Evolutionary conservation across 768 basidiomycete species (phyloP).

Genomic region (Auricularia sp.): DNA sequence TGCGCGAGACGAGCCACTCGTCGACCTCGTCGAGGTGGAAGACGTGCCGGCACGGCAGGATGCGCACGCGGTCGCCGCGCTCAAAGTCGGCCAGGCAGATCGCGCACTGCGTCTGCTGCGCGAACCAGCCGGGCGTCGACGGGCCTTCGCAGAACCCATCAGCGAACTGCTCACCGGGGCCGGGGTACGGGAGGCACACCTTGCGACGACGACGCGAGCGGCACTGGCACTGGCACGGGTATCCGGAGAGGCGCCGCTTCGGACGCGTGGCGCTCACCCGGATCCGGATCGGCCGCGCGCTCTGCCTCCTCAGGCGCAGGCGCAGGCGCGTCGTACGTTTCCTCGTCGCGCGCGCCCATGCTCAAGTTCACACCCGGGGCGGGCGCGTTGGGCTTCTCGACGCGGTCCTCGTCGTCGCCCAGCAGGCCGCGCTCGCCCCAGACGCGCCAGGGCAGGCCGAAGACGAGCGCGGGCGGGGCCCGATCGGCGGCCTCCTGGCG

Average conservation of each 20-base stretch:
- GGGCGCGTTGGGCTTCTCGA: conserved; percentile 60
- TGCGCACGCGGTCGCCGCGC: conserved; percentile 81
- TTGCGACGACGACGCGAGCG: too few relatives aligned
- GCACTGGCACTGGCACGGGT: too few relatives aligned
- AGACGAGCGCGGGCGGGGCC: conserved; percentile 73
- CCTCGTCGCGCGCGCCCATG: neutral
- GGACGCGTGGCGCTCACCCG: too few relatives aligned
- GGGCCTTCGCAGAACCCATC: neutral
- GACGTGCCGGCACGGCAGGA: conserved; percentile 88
- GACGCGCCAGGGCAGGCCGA: conserved; percentile 68
- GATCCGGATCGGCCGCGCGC: too few relatives aligned
- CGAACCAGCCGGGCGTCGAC: conserved; percentile 45
- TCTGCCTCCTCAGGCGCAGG: too few relatives aligned
- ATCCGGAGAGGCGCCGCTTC: too few relatives aligned
- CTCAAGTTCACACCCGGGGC: neutral
- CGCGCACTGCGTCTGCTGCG: conserved; percentile 76
- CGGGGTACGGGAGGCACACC: too few relatives aligned
- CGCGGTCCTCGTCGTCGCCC: conserved; percentile 29
- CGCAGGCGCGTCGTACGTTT: too few relatives aligned
- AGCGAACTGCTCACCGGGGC: neutral
- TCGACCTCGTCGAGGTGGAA: conserved; percentile 91
- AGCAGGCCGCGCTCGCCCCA: conserved; percentile 43
- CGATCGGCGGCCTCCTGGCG: conserved; percentile 51
- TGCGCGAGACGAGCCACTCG: conserved; percentile 84
- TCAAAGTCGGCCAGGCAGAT: conserved; percentile 86